These are phyloP conservation scores for Inga laurina DNA, from an alignment of 306 rosid genomes.

Conservation along the genomic window DNA sequence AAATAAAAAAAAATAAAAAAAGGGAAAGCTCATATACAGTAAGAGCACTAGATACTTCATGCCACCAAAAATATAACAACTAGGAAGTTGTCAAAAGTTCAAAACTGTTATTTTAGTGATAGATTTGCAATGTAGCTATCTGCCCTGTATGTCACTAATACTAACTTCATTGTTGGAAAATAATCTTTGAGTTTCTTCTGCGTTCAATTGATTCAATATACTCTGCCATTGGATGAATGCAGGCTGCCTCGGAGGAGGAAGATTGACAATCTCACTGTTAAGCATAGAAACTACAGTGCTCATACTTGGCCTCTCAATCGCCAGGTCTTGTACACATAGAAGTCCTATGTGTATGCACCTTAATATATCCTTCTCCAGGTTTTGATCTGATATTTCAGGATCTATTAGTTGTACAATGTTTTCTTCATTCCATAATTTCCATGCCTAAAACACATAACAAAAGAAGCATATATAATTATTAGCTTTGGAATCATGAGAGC, in stretches of 20 bases:
- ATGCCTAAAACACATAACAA: not conserved
- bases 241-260: no score
- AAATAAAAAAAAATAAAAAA: not conserved
- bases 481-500: not conserved
- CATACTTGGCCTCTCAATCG: no score
- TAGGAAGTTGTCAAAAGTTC: not conserved
- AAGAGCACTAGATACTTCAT: not conserved
- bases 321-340: no score
- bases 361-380: no score
- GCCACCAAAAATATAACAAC: not conserved
- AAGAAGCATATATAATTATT: not conserved
- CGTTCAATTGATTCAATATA: not conserved
- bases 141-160: not conserved
- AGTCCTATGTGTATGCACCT: no score
- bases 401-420: constrained; percentile 20
- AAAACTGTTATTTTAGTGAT: not conserved
- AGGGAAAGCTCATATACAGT: not conserved
- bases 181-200: not conserved
- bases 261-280: no score
- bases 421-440: constrained; percentile 31
- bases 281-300: no score
- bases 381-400: not conserved
- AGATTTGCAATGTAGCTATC: not conserved
- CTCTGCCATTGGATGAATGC: no score
- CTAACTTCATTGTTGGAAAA: not conserved